These are phyloP conservation scores for Beta lomatogona DNA, from an alignment of 179 eudicot genomes.

Conservation along the genomic window DNA sequence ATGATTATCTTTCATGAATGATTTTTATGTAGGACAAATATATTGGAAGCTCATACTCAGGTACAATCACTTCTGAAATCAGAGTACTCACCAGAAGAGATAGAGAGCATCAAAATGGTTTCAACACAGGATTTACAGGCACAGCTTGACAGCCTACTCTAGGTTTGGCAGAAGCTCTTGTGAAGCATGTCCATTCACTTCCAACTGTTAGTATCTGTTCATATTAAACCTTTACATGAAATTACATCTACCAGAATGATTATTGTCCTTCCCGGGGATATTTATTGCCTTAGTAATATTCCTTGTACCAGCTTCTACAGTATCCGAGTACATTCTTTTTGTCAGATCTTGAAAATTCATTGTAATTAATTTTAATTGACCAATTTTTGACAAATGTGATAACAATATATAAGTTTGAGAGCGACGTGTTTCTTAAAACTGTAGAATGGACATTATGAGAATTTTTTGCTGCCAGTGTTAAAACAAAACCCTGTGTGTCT, in stretches of 20 bases:
- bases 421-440: too few relatives aligned
- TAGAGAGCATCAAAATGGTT: constrained; percentile 51
- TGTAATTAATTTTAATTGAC: too few relatives aligned
- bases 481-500: too few relatives aligned
- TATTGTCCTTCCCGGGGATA: not conserved
- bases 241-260: not conserved
- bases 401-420: too few relatives aligned
- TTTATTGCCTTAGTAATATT: too few relatives aligned
- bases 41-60: constrained; percentile 81
- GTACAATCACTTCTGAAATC: constrained; percentile 60
- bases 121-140: constrained; percentile 67
- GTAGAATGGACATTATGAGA: too few relatives aligned
- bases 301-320: too few relatives aligned
- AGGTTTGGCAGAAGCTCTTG: constrained; percentile 2
- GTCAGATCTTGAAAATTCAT: too few relatives aligned
- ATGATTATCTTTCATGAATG: not conserved
- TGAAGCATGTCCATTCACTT: not conserved
- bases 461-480: too few relatives aligned
- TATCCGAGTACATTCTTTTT: too few relatives aligned
- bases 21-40: constrained; percentile 61
- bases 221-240: constrained; percentile 6
- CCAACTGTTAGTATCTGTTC: constrained; percentile 9
- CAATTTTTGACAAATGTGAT: too few relatives aligned
- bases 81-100: constrained; percentile 71
- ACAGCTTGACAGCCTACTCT: constrained; percentile 69